Evolutionary conservation across 345 rosid species (phyloP).

Genomic region (Lepidium aucheri): DNA sequence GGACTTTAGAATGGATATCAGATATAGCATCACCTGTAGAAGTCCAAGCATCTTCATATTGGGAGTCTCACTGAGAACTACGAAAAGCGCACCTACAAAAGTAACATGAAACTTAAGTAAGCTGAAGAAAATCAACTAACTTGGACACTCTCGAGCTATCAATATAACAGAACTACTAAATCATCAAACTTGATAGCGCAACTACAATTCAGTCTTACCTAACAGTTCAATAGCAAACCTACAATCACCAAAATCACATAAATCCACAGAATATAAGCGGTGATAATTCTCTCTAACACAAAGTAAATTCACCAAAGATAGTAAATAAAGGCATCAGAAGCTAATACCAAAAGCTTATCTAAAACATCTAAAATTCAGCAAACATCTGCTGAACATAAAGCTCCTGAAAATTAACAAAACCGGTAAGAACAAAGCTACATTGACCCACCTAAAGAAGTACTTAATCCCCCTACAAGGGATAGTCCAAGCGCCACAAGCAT

Average conservation of each 20-base stretch:
- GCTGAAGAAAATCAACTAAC: background rate
- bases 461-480: conserved; percentile 62
- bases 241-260: background rate
- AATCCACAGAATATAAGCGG: background rate
- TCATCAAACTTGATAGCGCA: background rate
- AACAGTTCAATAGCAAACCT: background rate
- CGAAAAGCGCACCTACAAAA: conserved; percentile 76
- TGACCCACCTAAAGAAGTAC: conserved; percentile 57
- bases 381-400: background rate
- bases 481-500: conserved; percentile 52
- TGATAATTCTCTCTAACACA: background rate
- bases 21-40: conserved; percentile 53
- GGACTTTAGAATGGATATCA: background rate
- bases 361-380: background rate
- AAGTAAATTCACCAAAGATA: background rate
- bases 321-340: background rate
- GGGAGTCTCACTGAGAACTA: conserved; percentile 67
- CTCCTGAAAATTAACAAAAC: background rate
- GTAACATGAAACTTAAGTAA: conserved; percentile 8
- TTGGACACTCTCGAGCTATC: background rate
- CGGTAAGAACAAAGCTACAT: background rate
- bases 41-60: conserved; percentile 97
- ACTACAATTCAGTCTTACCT: background rate
- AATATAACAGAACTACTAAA: background rate
- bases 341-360: background rate